Conservation (phyloP, 2,329 filamentous ascomycete genomes). For the Ophiostoma triangulosporum region DNA sequence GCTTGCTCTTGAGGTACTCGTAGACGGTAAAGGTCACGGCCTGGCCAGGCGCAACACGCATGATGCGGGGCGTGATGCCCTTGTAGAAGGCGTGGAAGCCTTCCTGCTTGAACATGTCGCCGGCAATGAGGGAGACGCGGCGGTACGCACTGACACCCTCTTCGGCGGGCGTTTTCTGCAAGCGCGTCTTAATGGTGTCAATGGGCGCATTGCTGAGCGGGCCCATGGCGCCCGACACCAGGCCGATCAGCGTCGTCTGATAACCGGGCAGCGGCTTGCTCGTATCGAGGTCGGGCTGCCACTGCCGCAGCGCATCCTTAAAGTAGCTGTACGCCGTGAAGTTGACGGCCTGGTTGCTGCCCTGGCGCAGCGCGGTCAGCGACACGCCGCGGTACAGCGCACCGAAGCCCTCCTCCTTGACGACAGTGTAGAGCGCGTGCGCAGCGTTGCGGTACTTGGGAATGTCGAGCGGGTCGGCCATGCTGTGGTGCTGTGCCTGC, state of each 20-base stretch:
- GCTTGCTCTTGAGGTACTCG: constrained; percentile 58
- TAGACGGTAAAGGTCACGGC: constrained; percentile 67
- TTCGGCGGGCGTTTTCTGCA: constrained; percentile 80
- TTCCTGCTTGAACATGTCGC: constrained; percentile 86
- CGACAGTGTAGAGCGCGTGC: constrained; percentile 68
- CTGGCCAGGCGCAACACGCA: constrained; percentile 94
- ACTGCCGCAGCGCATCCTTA: constrained; percentile 61
- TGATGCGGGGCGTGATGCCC: constrained; percentile 93
- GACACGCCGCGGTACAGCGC: constrained; percentile 89
- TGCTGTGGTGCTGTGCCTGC: constrained; percentile 94
- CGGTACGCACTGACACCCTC: constrained; percentile 67
- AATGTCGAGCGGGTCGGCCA: constrained; percentile 90
- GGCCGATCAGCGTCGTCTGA: constrained; percentile 81
- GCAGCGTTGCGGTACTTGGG: constrained; percentile 97
- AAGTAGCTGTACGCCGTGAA: constrained; percentile 97
- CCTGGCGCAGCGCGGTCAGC: constrained; percentile 84
- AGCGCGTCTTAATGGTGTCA: constrained; percentile 94
- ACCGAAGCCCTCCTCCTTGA: constrained; percentile 78
- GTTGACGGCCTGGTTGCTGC: constrained; percentile 95
- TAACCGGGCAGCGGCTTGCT: constrained; percentile 58
- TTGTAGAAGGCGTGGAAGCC: constrained; percentile 95
- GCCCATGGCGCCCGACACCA: constrained; percentile 88
- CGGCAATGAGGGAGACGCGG: constrained; percentile 65
- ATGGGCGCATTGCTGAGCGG: constrained; percentile 95
- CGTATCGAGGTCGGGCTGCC: constrained; percentile 55